Evolutionary conservation across 768 basidiomycete species (phyloP), one percentile per base, ranked within the genome.

Genomic region (Agrocybe praecox): DNA sequence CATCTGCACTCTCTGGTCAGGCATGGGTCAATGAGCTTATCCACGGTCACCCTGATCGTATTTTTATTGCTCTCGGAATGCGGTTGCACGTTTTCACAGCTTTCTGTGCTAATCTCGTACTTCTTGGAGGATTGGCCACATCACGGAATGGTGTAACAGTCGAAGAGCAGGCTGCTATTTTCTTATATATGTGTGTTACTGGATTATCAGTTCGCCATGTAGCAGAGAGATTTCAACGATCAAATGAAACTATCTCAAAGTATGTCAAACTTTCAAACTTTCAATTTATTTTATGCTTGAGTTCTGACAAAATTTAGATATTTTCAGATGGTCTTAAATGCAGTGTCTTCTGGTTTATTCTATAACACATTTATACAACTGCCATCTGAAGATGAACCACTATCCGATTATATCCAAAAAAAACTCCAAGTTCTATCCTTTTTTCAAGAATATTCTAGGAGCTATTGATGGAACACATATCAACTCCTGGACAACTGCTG

Each of bases 381-480:
- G 18, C 62, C 62, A n/a, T 6, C 10, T 9, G 44, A 46, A n/a
- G 10, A 34, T 36, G 53, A 55, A 14, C 36, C 46, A 14, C 9
- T 47, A 8, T 47, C 46, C 9, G 46, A 47, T 26, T 29, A 48
- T 26, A 48, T 48, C 26, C 7, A 4, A n/a, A 17, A 12, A 15
- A 9, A 59, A 67, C 52, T 53, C 63, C 0, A 62, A 65, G 33
- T 67, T 67, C n/a, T 67, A 46, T 40, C 70, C 67, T 0, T 74
- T 62, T 42, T 71, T 73, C 53, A 58, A 65, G 32, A 46, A 66
- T 18, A 61, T 59, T 8, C 55, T 64, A 43, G 68, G 70, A 29
- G 69, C 70, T 10, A 60, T 72, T 12, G 66, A 73, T 61, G 67
- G 70, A 2, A 56, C 62, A 5, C 59, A 62, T 9, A 32, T 67